A percentile compares a stretch with the other conserved stretches of the same genome.
Conservation (phyloP, 805 yeast genomes). For the Myxozyma lipomycoides region DNA sequence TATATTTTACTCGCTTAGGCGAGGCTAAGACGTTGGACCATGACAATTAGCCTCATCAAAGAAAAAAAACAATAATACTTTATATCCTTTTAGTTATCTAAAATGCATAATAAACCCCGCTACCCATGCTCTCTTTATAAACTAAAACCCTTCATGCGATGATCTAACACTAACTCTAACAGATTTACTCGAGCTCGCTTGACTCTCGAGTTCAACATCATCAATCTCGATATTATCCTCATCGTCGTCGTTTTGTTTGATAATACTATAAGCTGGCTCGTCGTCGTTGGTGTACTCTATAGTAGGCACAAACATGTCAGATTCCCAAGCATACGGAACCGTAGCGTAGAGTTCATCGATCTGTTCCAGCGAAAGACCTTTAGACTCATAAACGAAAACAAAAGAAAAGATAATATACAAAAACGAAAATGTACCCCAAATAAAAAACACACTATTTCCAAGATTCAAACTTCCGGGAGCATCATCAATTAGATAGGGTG, state of each 20-base stretch:
- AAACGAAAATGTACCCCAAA: conserved; percentile 65
- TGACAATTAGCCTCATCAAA: no score
- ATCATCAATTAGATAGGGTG: conserved; percentile 37
- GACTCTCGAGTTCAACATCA: neutral
- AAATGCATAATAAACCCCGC: no score
- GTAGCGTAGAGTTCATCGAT: conserved; percentile 55
- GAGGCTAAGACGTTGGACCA: no score
- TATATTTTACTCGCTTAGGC: no score
- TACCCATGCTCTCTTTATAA: no score
- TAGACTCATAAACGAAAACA: conserved; percentile 59
- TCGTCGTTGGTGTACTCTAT: conserved; percentile 1
- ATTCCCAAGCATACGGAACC: conserved; percentile 25
- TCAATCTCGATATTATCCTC: neutral
- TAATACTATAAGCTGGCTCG: neutral
- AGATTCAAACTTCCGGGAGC: conserved; percentile 33
- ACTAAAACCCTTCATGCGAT: no score
- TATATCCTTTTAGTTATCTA: no score
- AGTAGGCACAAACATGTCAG: conserved; percentile 6
- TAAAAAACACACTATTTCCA: conserved; percentile 21
- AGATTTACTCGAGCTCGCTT: neutral
- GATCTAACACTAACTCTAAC: neutral
- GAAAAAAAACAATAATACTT: no score
- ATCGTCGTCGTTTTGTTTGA: neutral
- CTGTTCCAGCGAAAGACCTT: conserved; percentile 63
- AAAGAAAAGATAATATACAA: conserved; percentile 55